These are phyloP conservation scores for Ascocoryne sarcoides DNA, from an alignment of 2,329 filamentous ascomycete genomes.

Conservation along the genomic window DNA sequence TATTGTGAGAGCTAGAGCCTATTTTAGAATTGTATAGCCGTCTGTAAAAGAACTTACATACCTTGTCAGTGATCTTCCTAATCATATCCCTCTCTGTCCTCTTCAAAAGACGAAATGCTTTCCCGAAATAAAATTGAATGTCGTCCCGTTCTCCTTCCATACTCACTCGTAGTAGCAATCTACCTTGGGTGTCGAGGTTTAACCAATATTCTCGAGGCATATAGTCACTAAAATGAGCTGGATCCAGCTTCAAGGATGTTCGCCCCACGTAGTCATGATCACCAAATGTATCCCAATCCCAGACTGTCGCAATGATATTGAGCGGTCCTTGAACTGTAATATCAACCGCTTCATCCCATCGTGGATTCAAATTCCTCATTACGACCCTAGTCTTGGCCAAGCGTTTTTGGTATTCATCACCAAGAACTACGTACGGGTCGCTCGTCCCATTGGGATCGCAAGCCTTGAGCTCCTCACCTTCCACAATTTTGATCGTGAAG, in stretches of 20 bases:
- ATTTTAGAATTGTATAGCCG: constrained; percentile 3
- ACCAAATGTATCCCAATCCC: constrained; percentile 96
- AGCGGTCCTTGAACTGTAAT: constrained; percentile 87
- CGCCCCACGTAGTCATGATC: constrained; percentile 96
- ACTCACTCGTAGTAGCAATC: constrained; percentile 80
- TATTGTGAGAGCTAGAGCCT: constrained; percentile 68
- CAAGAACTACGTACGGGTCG: constrained; percentile 93
- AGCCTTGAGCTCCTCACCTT: constrained; percentile 95
- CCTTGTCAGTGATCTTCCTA: constrained; percentile 95
- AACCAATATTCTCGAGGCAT: constrained; percentile 96
- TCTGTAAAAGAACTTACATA: constrained; percentile 30
- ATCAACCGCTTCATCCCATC: constrained; percentile 96
- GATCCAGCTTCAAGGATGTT: constrained; percentile 96
- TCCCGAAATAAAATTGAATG: constrained; percentile 97
- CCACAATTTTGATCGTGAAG: constrained; percentile 97
- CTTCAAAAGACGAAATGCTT: constrained; percentile 91
- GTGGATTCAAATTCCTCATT: constrained; percentile 80
- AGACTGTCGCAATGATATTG: constrained; percentile 93
- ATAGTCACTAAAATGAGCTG: constrained; percentile 94
- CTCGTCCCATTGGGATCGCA: constrained; percentile 91
- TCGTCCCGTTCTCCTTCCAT: constrained; percentile 99
- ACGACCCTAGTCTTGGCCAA: constrained; percentile 91
- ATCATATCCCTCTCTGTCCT: constrained; percentile 97
- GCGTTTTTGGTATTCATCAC: constrained; percentile 95
- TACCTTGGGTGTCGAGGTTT: constrained; percentile 89